phyloP scores from a whole-genome alignment of 176 grass and related monocot genomes.

The Typha latifolia region DNA sequence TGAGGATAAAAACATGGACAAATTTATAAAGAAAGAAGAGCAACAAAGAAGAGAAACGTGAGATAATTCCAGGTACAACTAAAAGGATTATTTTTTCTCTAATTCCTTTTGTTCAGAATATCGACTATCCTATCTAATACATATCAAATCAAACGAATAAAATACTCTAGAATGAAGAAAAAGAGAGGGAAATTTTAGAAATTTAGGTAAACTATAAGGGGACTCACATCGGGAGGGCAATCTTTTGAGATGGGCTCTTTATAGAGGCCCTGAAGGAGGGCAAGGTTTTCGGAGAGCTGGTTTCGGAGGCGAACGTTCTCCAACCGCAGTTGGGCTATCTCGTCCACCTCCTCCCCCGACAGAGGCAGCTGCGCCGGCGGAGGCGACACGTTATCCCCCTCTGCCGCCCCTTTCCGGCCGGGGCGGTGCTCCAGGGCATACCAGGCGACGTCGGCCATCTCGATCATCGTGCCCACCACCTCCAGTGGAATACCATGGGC shows the following conservation, averaged over 20 bases:
- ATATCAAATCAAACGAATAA: too few relatives aligned
- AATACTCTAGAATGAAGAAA: too few relatives aligned
- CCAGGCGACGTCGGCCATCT: conserved; percentile 31
- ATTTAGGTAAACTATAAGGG: background rate
- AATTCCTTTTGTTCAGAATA: too few relatives aligned
- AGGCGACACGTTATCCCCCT: background rate
- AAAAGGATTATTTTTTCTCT: too few relatives aligned
- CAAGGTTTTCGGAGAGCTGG: conserved; percentile 12
- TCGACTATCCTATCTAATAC: too few relatives aligned
- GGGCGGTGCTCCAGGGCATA: conserved; percentile 16
- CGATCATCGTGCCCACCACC: conserved; percentile 26
- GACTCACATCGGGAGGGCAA: background rate
- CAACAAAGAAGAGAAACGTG: too few relatives aligned
- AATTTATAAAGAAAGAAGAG: too few relatives aligned
- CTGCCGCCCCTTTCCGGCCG: background rate
- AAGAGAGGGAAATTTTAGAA: background rate
- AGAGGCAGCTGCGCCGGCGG: background rate
- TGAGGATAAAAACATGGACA: too few relatives aligned
- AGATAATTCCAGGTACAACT: too few relatives aligned
- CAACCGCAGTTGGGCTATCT: conserved; percentile 5
- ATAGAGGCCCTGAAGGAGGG: conserved; percentile 20
- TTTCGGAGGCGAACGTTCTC: conserved; percentile 21
- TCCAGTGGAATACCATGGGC: conserved; percentile 22
- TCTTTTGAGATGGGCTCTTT: conserved; percentile 10
- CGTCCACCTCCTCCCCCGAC: conserved; percentile 5